Evolutionary conservation across 1,284 basidiomycete genomes (phyloP), one percentile per base, ranked within the genome.

Genomic region (Porogramme epimiltina): DNA sequence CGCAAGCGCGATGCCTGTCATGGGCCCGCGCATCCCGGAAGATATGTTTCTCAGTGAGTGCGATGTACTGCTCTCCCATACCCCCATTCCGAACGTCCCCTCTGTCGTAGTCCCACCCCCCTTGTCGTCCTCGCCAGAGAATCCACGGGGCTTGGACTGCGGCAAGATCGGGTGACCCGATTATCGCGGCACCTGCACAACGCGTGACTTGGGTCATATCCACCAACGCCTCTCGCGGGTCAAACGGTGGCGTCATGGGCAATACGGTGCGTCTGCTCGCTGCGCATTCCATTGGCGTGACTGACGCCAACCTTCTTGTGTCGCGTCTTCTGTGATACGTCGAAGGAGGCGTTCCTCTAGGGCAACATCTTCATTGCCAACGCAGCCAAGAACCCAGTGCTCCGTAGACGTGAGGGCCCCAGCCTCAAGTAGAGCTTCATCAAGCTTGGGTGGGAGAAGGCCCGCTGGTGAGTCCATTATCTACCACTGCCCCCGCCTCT

Each of bases 341-440:
- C 96, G 56, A 98, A 98, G 73, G 96, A 98, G 57, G 97, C 98
- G 63, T 60, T 99, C 41, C 77, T 89, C 51, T 98, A 98, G 71
- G 95, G 96, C 51, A 94, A 99, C 75, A 82, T 85, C n/a, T 98
- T 93, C 92, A 94, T 99, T 65, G 98, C 98, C 59, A 87, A 96
- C 69, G 87, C 86, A 49, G 91, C 98, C 68, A 98, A 99, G 73
- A 93, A 94, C 65, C 98, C 95, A 15, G 96, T 96, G 47, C 81
- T 99, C 43, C 87, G 96, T 66, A 96, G 96, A 22, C 89, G 97
- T 60, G 96, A 96, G 58, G 96, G 97, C 56, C 96, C 96, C 49
- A 96, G 97, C 41, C 98, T 99, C 72, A 99, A 99, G 73, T 99
- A 96, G 96, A 91, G 87, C 69, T 98, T 98, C 72, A 98, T 96